These are phyloP conservation scores for Coriaria nepalensis DNA, from an alignment of 306 rosid species.

Conservation along the genomic window DNA sequence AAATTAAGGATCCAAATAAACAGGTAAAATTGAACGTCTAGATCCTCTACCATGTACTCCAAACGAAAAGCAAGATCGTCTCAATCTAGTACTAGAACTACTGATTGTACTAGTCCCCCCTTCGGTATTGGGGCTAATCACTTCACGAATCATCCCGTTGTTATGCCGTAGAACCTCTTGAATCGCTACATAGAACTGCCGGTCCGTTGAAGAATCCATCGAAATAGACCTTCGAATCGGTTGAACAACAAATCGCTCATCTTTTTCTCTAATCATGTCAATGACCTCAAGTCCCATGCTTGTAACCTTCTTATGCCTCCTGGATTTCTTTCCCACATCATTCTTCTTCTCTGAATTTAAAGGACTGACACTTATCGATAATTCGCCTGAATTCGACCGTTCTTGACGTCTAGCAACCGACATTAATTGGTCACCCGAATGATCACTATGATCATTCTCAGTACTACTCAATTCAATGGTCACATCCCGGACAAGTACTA, in stretches of 20 bases:
- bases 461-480: slow-evolving; percentile 50
- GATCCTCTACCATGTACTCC: slow-evolving; percentile 60
- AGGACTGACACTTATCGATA: slow-evolving; percentile 20
- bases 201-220: slow-evolving; percentile 78
- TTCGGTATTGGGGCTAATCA: slow-evolving; percentile 40
- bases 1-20: slow-evolving; percentile 40
- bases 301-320: slow-evolving; percentile 44
- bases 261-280: slow-evolving; percentile 53
- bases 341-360: slow-evolving; percentile 28
- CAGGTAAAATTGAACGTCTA: slow-evolving; percentile 50
- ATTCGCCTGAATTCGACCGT: slow-evolving; percentile 21
- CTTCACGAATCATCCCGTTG: slow-evolving; percentile 10
- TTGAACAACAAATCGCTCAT: slow-evolving; percentile 55
- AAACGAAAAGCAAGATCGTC: slow-evolving; percentile 73
- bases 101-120: slow-evolving; percentile 29
- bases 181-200: slow-evolving; percentile 59
- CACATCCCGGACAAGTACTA: slow-evolving; percentile 21
- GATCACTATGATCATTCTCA: not conserved
- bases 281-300: slow-evolving; percentile 94
- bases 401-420: slow-evolving; percentile 17
- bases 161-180: slow-evolving; percentile 55
- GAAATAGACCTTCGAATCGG: slow-evolving; percentile 86
- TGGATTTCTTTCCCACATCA: slow-evolving; percentile 28
- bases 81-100: slow-evolving; percentile 21
- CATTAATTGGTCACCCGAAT: slow-evolving; percentile 17